A percentile compares a stretch with the other conserved stretches of the same genome.
Conservation (phyloP, 2,329 filamentous ascomycete genomes). For the Alternaria gansuensis region DNA sequence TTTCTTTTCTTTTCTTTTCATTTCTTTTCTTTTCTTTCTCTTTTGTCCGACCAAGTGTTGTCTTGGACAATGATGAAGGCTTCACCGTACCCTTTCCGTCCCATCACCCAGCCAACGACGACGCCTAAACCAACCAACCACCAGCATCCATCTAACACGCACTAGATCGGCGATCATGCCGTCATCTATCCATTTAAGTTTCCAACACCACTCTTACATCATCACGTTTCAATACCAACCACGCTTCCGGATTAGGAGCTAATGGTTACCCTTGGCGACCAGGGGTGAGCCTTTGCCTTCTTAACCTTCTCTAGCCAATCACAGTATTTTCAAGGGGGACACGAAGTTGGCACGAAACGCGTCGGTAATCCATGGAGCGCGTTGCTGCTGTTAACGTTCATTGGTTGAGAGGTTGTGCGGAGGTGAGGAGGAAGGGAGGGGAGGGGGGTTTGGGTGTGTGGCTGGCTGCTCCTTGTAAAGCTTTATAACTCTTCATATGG, state of each 20-base stretch:
- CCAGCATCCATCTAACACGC: neutral
- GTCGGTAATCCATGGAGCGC: slow-evolving; percentile 9
- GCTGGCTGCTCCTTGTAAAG: slow-evolving; percentile 10
- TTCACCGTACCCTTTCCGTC: neutral
- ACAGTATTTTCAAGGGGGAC: slow-evolving; percentile 1
- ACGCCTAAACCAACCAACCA: neutral
- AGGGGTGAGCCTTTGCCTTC: neutral
- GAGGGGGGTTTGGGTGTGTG: neutral
- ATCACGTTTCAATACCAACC: slow-evolving; percentile 9
- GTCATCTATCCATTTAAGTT: slow-evolving; percentile 1
- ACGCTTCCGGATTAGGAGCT: neutral
- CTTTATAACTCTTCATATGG: slow-evolving; percentile 2
- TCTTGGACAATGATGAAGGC: neutral
- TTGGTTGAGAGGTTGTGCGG: slow-evolving; percentile 1
- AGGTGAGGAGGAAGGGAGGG: slow-evolving; percentile 5
- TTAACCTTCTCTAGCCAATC: neutral
- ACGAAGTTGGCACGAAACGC: slow-evolving; percentile 27
- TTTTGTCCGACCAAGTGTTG: neutral
- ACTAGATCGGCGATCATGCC: slow-evolving; percentile 8
- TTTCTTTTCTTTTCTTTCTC: neutral
- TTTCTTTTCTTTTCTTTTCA: neutral
- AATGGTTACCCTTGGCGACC: slow-evolving; percentile 5
- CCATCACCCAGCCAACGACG: slow-evolving; percentile 17
- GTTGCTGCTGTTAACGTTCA: neutral
- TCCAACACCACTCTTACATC: slow-evolving; percentile 2